Evolutionary conservation across 441 rosid genomes (phyloP), one percentile per base, ranked within the genome.

Genomic region (Corymbia calophylla): DNA sequence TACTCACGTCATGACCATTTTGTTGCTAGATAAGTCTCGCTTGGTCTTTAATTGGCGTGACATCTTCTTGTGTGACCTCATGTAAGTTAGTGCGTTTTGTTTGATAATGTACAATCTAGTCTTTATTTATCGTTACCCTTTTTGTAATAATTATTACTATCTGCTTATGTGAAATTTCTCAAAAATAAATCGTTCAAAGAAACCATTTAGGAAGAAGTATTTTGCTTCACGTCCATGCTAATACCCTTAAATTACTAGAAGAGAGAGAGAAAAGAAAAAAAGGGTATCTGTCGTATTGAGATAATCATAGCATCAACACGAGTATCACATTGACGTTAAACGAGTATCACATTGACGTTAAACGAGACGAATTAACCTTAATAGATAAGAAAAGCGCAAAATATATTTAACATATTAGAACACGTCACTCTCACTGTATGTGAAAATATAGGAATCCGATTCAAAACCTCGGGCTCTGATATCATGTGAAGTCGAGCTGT

Each of bases 171-270:
- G 25, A 29, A 29, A 58, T 58, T 58, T 58, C 64, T 58, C 3
- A 0, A 62, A 14, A 13, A 29, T 1, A 21, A 58, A 29, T 62
- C 17, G 13, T 14, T 17, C 2, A 0, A 13, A 62, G 70, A 62
- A 14, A 62, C 9, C 70, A 62, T 16, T 53, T 7, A 1, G 4
- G 35, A 16, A 62, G 9, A 62, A 14, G 18, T 62, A 29, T 62
- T 62, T 14, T 1, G 19, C 3, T 17, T 17, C 0, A n/a, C 18
- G 2, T 29, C 16, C 66, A 12, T 10, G n/a, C 7, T 6, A 15
- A 0, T 27, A 60, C 8, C 16, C 31, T 62, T 62, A 60, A 60
- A 60, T 60, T 60, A 27, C 27, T 6, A 62, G 17, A 29, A 29
- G 4, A 62, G 32, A 62, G 32, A 29, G 18, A 62, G 17, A 53